A percentile compares a stretch with the other conserved stretches of the same genome.
phyloP scores from a whole-genome alignment of 2,329 filamentous ascomycete species.

The Aspergillus ochraceoroseus region DNA sequence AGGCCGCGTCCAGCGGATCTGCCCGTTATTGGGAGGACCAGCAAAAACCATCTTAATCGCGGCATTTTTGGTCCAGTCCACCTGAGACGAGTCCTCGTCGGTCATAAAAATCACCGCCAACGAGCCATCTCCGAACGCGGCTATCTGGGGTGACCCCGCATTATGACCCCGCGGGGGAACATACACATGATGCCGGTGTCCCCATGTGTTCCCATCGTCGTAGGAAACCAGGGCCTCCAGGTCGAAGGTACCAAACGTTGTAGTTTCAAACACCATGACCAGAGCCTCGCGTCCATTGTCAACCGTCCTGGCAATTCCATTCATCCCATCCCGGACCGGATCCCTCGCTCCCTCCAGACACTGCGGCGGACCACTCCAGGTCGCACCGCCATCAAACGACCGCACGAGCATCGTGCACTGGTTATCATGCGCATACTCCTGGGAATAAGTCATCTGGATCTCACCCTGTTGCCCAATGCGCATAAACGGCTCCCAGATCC shows the following conservation, averaged over 20 bases:
- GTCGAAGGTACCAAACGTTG: constrained; percentile 39
- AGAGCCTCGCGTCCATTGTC: constrained; percentile 35
- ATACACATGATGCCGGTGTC: constrained; percentile 41
- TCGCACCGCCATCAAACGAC: constrained; percentile 43
- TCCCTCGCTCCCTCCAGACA: constrained; percentile 43
- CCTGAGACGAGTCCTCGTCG: constrained; percentile 39
- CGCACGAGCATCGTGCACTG: constrained; percentile 49
- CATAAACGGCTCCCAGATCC: constrained; percentile 52
- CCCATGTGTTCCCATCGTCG: constrained; percentile 44
- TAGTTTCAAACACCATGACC: constrained; percentile 48
- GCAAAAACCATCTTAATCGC: constrained; percentile 42
- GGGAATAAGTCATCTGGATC: constrained; percentile 46
- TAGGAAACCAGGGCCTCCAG: constrained; percentile 46
- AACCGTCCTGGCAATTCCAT: constrained; percentile 38
- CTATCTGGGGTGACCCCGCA: constrained; percentile 46
- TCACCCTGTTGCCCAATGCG: constrained; percentile 37
- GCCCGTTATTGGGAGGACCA: constrained; percentile 30
- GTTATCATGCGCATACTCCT: constrained; percentile 45
- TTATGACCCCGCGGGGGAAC: constrained; percentile 37
- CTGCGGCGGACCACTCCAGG: constrained; percentile 43
- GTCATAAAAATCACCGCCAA: constrained; percentile 48
- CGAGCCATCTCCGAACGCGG: constrained; percentile 37
- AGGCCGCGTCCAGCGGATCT: constrained; percentile 34
- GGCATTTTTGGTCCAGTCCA: constrained; percentile 40
- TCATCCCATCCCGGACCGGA: constrained; percentile 39